Evolutionary conservation across 768 basidiomycete genomes (phyloP).

Genomic region (Psilocybe tampanensis): DNA sequence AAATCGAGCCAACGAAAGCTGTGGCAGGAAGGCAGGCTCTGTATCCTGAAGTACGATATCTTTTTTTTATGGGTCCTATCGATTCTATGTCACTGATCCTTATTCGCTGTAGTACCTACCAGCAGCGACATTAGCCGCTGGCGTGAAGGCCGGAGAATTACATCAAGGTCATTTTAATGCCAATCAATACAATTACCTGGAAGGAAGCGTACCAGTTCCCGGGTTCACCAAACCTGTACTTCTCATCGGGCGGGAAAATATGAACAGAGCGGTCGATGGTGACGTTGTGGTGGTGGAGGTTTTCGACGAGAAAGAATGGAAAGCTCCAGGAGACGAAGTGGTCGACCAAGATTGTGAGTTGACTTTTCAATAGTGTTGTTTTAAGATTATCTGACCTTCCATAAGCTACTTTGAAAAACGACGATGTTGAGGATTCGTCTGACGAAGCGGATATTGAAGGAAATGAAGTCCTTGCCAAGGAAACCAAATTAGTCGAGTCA

Average conservation of each 20-base stretch:
- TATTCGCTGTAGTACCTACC: slow-evolving; percentile 68
- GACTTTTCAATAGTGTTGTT: slow-evolving; percentile 1
- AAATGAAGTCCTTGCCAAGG: slow-evolving; percentile 38
- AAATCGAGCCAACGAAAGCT: slow-evolving; percentile 66
- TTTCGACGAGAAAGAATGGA: slow-evolving; percentile 89
- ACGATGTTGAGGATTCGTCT: slow-evolving; percentile 80
- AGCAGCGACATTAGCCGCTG: slow-evolving; percentile 69
- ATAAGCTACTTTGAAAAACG: slow-evolving; percentile 79
- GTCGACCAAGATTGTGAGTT: slow-evolving; percentile 86
- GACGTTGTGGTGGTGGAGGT: slow-evolving; percentile 92
- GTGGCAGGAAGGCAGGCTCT: slow-evolving; percentile 55
- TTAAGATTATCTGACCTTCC: not conserved
- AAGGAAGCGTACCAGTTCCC: slow-evolving; percentile 84
- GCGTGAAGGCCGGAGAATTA: slow-evolving; percentile 81
- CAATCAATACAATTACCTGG: slow-evolving; percentile 94
- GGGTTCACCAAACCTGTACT: slow-evolving; percentile 78
- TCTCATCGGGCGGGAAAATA: slow-evolving; percentile 85
- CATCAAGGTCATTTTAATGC: slow-evolving; percentile 96
- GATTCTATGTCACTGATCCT: not conserved
- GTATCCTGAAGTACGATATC: slow-evolving; percentile 75
- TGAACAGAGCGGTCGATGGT: slow-evolving; percentile 95
- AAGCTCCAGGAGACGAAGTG: slow-evolving; percentile 88
- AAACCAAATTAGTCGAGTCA: slow-evolving; percentile 42
- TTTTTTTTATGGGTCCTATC: not conserved
- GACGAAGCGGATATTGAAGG: slow-evolving; percentile 51